phyloP scores from a whole-genome alignment of 2,329 filamentous ascomycete species.

The Beauveria sp. region DNA sequence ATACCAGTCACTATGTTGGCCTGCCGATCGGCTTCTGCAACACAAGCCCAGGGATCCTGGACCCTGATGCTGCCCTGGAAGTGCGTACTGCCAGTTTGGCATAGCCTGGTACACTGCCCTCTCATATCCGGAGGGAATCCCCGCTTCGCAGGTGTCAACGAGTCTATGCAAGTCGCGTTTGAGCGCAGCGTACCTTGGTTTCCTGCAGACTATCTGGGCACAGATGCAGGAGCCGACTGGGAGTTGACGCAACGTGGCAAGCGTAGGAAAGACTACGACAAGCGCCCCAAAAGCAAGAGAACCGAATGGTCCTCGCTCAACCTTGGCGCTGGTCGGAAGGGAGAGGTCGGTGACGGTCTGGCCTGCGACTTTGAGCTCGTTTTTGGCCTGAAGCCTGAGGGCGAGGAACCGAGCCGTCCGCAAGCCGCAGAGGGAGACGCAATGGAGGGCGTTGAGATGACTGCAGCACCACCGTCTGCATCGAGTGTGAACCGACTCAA shows the following conservation, averaged over 20 bases:
- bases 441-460: constrained; percentile 9
- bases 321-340: constrained; percentile 64
- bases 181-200: constrained; percentile 76
- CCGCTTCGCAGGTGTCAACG: constrained; percentile 72
- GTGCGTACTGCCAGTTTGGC: constrained; percentile 80
- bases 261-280: constrained; percentile 23
- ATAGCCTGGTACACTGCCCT: constrained; percentile 73
- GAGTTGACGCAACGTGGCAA: constrained; percentile 57
- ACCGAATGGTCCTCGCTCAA: constrained; percentile 67
- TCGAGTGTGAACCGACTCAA: not conserved
- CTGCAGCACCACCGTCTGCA: constrained; percentile 2
- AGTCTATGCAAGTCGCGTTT: constrained; percentile 73
- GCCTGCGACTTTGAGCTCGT: constrained; percentile 75
- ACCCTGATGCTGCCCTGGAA: constrained; percentile 85
- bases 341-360: constrained; percentile 77
- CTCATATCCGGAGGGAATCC: constrained; percentile 73
- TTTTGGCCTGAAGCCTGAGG: constrained; percentile 29
- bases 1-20: constrained; percentile 71
- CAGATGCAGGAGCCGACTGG: constrained; percentile 71
- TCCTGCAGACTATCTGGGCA: constrained; percentile 75
- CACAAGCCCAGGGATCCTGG: constrained; percentile 62
- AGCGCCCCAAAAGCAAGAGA: constrained; percentile 64
- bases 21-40: constrained; percentile 39
- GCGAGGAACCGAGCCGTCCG: not conserved
- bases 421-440: not conserved